Conservation (phyloP, 352 stramenopile species). For the Thalassiosira livingstoniorum region DNA sequence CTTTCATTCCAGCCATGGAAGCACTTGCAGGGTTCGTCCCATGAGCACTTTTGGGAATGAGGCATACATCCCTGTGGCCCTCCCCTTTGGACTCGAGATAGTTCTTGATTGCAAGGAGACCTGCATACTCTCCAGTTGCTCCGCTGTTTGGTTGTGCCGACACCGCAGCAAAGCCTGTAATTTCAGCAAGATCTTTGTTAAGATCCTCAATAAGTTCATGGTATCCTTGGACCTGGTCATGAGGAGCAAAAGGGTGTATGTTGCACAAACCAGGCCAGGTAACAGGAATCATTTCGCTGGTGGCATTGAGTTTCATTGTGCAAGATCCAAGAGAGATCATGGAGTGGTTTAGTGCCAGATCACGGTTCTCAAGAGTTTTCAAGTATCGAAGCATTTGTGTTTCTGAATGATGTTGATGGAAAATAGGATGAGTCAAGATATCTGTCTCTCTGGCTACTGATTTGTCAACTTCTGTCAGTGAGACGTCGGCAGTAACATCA, state of each 20-base stretch:
- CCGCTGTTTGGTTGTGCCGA: slow-evolving; percentile 98
- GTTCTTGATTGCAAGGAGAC: slow-evolving; percentile 95
- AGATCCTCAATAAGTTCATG: slow-evolving; percentile 96
- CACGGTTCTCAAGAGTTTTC: slow-evolving; percentile 97
- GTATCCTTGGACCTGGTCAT: slow-evolving; percentile 95
- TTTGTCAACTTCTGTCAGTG: slow-evolving; percentile 72
- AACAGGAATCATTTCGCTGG: slow-evolving; percentile 96
- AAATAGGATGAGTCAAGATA: slow-evolving; percentile 96
- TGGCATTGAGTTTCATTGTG: slow-evolving; percentile 99
- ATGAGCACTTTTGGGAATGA: slow-evolving; percentile 98
- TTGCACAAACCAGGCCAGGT: slow-evolving; percentile 97
- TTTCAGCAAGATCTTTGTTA: slow-evolving; percentile 95
- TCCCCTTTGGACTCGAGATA: slow-evolving; percentile 94
- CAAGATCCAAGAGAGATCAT: slow-evolving; percentile 99
- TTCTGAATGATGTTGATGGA: slow-evolving; percentile 97
- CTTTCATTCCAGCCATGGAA: slow-evolving; percentile 98
- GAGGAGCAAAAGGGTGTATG: slow-evolving; percentile 97
- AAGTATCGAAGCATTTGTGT: slow-evolving; percentile 98
- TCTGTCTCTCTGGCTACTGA: slow-evolving; percentile 67
- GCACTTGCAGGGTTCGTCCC: slow-evolving; percentile 97
- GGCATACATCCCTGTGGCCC: slow-evolving; percentile 95
- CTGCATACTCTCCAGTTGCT: slow-evolving; percentile 97
- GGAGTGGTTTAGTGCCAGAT: slow-evolving; percentile 98
- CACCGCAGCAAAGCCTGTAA: slow-evolving; percentile 98
- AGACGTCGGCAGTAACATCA: slow-evolving; percentile 82